Evolutionary conservation across 768 basidiomycete species (phyloP).

Genomic region (Hypsizygus marmoreus): DNA sequence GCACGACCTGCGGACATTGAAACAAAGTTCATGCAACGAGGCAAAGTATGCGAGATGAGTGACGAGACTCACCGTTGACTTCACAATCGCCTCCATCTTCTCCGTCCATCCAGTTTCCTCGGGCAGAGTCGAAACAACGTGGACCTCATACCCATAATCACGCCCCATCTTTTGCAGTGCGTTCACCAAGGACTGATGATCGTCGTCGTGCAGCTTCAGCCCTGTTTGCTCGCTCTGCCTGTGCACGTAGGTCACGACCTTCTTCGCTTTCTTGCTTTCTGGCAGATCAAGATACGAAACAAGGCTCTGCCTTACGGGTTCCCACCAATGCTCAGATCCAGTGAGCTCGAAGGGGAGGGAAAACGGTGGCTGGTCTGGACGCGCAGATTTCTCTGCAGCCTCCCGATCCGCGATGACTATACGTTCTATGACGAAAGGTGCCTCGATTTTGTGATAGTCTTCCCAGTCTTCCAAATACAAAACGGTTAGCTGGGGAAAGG

Average conservation of each 20-base stretch:
- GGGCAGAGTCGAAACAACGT: slow-evolving; percentile 52
- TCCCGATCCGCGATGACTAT: slow-evolving; percentile 75
- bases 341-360: slow-evolving; percentile 45
- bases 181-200: slow-evolving; percentile 64
- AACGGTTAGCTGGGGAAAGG: slow-evolving; percentile 69
- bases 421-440: slow-evolving; percentile 76
- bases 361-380: slow-evolving; percentile 40
- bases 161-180: slow-evolving; percentile 55
- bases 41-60: not conserved
- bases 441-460: slow-evolving; percentile 67
- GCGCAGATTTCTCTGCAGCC: slow-evolving; percentile 46
- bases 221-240: slow-evolving; percentile 56
- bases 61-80: slow-evolving; percentile 59
- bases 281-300: slow-evolving; percentile 43
- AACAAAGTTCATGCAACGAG: slow-evolving; percentile 9
- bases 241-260: slow-evolving; percentile 68
- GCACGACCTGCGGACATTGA: slow-evolving; percentile 45
- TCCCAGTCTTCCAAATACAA: slow-evolving; percentile 77
- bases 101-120: slow-evolving; percentile 57
- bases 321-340: slow-evolving; percentile 69
- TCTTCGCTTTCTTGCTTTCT: slow-evolving; percentile 31
- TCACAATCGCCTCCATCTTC: slow-evolving; percentile 63
- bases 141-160: slow-evolving; percentile 54
- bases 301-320: slow-evolving; percentile 49
- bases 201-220: slow-evolving; percentile 49